Percentiles rank a stretch among this genome's conserved stretches.
These are phyloP conservation scores for Fusarium pseudoanthophilum DNA, from an alignment of 2,329 filamentous ascomycete species.

Conservation along the genomic window DNA sequence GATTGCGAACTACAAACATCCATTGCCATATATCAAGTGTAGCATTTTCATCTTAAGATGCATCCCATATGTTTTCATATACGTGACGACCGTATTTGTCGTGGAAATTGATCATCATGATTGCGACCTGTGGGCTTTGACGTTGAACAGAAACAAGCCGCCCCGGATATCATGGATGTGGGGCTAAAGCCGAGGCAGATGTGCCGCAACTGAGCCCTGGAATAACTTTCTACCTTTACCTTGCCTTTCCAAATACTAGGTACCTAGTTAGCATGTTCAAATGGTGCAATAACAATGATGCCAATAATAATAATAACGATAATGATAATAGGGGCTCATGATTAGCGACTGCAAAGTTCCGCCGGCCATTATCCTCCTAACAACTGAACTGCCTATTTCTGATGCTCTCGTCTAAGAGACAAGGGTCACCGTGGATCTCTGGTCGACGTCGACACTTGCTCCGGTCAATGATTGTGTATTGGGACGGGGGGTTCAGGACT, in stretches of 20 bases:
- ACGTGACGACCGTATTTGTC: not conserved
- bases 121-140: conserved; percentile 16
- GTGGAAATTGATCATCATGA: conserved; percentile 20
- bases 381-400: conserved; percentile 30
- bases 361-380: conserved; percentile 2
- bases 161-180: conserved; percentile 25
- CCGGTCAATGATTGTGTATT: conserved; percentile 16
- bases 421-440: conserved; percentile 31
- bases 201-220: not conserved
- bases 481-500: conserved; percentile 22
- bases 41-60: not conserved
- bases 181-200: conserved; percentile 16
- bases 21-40: not conserved
- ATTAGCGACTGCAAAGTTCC: conserved; percentile 13
- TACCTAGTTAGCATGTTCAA: not conserved
- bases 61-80: not conserved
- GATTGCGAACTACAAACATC: not conserved
- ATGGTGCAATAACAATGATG: not conserved
- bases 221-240: not conserved
- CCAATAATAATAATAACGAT: not conserved
- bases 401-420: conserved; percentile 11
- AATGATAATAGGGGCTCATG: not conserved
- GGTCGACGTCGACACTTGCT: conserved; percentile 32
- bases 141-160: conserved; percentile 7
- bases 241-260: not conserved